Evolutionary conservation across 1,139 yeast genomes (phyloP).

Genomic region (Geotrichum australiense): DNA sequence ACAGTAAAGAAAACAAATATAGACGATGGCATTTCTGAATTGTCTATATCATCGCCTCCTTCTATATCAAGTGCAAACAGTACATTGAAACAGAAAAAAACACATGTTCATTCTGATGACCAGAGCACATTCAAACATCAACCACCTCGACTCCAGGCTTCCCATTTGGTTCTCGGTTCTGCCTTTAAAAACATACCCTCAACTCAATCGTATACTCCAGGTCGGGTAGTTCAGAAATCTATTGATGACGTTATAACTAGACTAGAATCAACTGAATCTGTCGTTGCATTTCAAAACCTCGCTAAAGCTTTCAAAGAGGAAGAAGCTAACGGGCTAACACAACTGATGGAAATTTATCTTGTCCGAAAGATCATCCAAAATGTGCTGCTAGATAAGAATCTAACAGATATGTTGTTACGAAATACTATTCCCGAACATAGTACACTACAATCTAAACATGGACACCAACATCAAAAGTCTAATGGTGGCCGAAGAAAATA

Average conservation of each 20-base stretch:
- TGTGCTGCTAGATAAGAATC: slow-evolving; percentile 17
- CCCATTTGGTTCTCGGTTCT: background rate
- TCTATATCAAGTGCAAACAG: background rate
- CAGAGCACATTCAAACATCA: slow-evolving; percentile 3
- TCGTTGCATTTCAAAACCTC: slow-evolving; percentile 17
- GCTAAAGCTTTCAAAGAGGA: slow-evolving; percentile 16
- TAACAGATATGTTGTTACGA: slow-evolving; percentile 10
- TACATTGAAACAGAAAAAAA: slow-evolving; percentile 7
- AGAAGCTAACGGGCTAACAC: slow-evolving; percentile 18
- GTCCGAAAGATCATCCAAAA: slow-evolving; percentile 23
- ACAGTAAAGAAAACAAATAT: slow-evolving; percentile 30
- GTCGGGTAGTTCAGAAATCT: slow-evolving; percentile 16
- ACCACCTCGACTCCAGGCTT: slow-evolving; percentile 2
- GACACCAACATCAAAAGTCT: too few species aligned
- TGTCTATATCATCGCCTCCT: background rate
- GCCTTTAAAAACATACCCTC: slow-evolving; percentile 2
- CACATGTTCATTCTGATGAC: background rate
- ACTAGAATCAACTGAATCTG: slow-evolving; percentile 16
- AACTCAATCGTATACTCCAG: slow-evolving; percentile 11
- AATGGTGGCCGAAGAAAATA: too few species aligned
- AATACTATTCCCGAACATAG: too few species aligned
- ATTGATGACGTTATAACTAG: slow-evolving; percentile 21
- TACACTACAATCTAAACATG: too few species aligned
- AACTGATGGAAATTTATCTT: slow-evolving; percentile 24
- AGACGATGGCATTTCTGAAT: slow-evolving; percentile 9